phyloP scores from a whole-genome alignment of 352 stramenopile species.

The Pythium sukuiense region DNA sequence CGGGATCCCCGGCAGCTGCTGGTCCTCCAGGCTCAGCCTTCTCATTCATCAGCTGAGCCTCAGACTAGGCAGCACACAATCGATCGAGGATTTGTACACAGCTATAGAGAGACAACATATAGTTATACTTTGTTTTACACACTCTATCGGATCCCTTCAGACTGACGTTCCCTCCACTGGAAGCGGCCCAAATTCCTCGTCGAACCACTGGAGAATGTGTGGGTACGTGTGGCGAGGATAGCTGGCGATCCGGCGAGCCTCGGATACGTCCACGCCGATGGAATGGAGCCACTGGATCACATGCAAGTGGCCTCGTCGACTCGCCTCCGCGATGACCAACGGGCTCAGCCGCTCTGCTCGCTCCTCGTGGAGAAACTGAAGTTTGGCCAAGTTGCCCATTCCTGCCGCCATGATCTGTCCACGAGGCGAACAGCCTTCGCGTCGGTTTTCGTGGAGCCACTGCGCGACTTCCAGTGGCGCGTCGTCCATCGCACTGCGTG shows the following conservation, averaged over 20 bases:
- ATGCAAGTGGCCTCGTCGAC: conserved; percentile 28
- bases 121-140: conserved; percentile 3
- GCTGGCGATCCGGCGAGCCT: conserved; percentile 19
- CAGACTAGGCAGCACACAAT: not conserved
- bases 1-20: conserved; percentile 21
- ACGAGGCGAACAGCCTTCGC: conserved; percentile 24
- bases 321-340: conserved; percentile 20
- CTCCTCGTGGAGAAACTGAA: conserved; percentile 31
- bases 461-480: conserved; percentile 29
- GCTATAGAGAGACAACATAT: conserved; percentile 13
- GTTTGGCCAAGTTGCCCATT: conserved; percentile 28
- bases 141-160: not conserved
- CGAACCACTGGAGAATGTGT: conserved; percentile 27
- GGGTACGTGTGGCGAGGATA: conserved; percentile 21
- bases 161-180: not conserved
- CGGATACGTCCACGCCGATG: conserved; percentile 27
- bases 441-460: conserved; percentile 30
- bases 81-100: conserved; percentile 1
- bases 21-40: conserved; percentile 21
- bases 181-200: conserved; percentile 14
- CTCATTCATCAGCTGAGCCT: conserved; percentile 26
- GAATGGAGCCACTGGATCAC: conserved; percentile 35
- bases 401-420: conserved; percentile 23
- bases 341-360: conserved; percentile 24
- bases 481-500: conserved; percentile 28